Evolutionary conservation across 305 asterid genomes (phyloP).

Genomic region (Plantago rigida): DNA sequence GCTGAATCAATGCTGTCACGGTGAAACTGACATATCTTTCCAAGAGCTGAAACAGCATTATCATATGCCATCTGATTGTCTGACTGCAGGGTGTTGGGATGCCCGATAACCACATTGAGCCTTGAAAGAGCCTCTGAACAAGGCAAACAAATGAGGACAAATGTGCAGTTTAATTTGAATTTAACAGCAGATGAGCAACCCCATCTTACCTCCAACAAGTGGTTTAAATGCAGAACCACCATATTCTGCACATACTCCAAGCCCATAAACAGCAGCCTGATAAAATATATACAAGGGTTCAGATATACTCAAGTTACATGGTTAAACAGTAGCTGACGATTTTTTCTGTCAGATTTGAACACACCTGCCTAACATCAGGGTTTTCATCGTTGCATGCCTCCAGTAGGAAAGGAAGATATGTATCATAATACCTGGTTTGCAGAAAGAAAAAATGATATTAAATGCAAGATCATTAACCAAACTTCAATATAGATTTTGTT

Average conservation of each 20-base stretch:
- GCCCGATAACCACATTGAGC: conserved; percentile 67
- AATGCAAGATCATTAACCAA: conserved; percentile 17
- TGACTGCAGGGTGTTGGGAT: conserved; percentile 60
- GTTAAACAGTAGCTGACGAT: conserved; percentile 16
- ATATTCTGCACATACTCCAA: conserved; percentile 88
- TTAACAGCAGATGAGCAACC: conserved; percentile 16
- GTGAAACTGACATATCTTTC: conserved; percentile 81
- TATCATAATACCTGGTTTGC: conserved; percentile 69
- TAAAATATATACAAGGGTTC: conserved; percentile 22
- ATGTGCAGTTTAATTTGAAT: not conserved
- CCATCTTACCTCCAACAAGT: conserved; percentile 67
- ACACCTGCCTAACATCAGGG: conserved; percentile 88
- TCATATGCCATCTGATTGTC: conserved; percentile 87
- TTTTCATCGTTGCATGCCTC: conserved; percentile 94
- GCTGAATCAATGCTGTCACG: conserved; percentile 78
- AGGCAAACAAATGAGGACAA: conserved; percentile 21
- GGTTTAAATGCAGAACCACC: conserved; percentile 77
- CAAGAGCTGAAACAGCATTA: conserved; percentile 85
- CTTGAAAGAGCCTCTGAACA: conserved; percentile 82
- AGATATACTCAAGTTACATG: conserved; percentile 18
- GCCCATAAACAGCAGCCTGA: conserved; percentile 98
- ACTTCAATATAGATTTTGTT: conserved; percentile 1
- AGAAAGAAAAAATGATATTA: conserved; percentile 15
- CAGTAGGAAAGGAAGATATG: conserved; percentile 85
- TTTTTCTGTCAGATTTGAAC: conserved; percentile 14